Conservation (phyloP, 192 early-diverging fungal species). For the Chytriomyces hyalinus region DNA sequence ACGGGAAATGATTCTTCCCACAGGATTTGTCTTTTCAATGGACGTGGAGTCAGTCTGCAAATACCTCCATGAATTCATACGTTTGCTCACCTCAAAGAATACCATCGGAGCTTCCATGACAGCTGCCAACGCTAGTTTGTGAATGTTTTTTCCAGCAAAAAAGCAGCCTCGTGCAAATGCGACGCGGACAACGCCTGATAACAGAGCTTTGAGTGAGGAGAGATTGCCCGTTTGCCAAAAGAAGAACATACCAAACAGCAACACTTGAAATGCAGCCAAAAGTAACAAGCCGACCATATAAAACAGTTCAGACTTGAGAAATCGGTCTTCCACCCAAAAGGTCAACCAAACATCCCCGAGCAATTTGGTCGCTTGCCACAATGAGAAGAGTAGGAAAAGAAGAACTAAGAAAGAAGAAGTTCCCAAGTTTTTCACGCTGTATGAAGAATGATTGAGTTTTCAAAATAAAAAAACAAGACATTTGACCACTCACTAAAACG, state of each 20-base stretch:
- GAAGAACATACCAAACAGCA: not conserved
- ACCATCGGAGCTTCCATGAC: constrained; percentile 73
- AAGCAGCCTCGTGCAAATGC: not conserved
- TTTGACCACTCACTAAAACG: constrained; percentile 4
- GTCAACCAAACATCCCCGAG: constrained; percentile 20
- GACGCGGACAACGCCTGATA: not conserved
- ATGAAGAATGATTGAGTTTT: not conserved
- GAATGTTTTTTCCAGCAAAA: constrained; percentile 58
- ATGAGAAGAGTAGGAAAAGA: not conserved
- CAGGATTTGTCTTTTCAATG: constrained; percentile 53
- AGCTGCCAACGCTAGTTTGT: constrained; percentile 61
- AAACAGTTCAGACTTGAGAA: not conserved
- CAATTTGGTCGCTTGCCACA: constrained; percentile 12
- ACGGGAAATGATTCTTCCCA: constrained; percentile 73
- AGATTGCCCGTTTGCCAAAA: not conserved
- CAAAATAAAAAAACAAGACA: not conserved
- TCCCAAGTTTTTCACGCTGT: constrained; percentile 10
- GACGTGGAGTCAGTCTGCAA: not conserved
- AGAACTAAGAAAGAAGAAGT: not conserved
- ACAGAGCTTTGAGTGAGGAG: not conserved
- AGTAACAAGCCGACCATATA: not conserved
- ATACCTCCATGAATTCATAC: too few species aligned
- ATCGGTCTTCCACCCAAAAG: constrained; percentile 11
- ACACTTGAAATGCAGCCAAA: not conserved
- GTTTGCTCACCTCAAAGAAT: constrained; percentile 57